A percentile compares a stretch with the other conserved stretches of the same genome.
Conservation (phyloP, 179 eudicot species). For the Amaranthus tricolor region DNA sequence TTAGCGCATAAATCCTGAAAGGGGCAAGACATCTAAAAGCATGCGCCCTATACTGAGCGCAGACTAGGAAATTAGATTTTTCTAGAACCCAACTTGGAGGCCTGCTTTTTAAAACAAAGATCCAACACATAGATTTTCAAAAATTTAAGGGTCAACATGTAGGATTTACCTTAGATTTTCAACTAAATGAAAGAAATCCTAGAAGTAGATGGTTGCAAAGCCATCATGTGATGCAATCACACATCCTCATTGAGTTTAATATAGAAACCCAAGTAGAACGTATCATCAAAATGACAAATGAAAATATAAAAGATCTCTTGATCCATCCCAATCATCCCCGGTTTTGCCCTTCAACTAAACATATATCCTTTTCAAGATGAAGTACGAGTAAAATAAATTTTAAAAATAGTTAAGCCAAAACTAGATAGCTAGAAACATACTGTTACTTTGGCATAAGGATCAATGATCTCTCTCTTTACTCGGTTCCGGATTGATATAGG, state of each 20-base stretch:
- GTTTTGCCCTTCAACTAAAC: not conserved
- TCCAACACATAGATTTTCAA: no score
- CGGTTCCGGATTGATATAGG: slow-evolving; percentile 33
- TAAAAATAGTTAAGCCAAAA: not conserved
- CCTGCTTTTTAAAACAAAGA: no score
- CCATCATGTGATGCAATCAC: not conserved
- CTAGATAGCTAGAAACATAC: slow-evolving; percentile 29
- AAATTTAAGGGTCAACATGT: no score
- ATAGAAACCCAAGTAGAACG: not conserved
- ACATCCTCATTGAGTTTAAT: not conserved
- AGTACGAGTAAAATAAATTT: not conserved
- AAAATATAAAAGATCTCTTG: not conserved
- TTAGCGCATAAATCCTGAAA: no score
- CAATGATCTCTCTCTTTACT: slow-evolving; percentile 46
- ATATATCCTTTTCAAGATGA: not conserved
- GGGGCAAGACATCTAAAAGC: no score
- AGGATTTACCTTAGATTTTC: no score
- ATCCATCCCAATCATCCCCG: not conserved
- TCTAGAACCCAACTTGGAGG: no score
- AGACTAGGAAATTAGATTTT: no score
- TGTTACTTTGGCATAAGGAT: slow-evolving; percentile 34
- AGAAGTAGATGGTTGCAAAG: not conserved
- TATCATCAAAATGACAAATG: not conserved
- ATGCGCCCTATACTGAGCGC: no score
- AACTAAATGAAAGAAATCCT: not conserved